phyloP scores from a whole-genome alignment of 768 basidiomycete species.

The Tulasnella sp. region DNA sequence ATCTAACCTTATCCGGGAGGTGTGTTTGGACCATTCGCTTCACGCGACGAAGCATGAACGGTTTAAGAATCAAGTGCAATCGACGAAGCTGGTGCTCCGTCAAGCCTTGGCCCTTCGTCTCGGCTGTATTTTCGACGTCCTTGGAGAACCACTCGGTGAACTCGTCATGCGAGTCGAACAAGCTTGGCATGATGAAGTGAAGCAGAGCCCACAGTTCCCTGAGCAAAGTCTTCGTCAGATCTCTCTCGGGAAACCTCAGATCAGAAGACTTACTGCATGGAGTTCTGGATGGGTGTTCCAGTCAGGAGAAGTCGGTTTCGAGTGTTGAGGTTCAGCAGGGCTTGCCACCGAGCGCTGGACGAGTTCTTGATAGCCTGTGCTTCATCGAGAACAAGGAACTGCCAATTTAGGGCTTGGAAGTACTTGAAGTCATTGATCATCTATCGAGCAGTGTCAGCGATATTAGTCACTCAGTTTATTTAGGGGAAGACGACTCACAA shows the following conservation, averaged over 20 bases:
- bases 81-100: slow-evolving; percentile 94
- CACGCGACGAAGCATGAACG: slow-evolving; percentile 96
- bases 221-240: neutral
- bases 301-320: slow-evolving; percentile 92
- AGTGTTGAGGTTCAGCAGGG: slow-evolving; percentile 90
- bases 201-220: slow-evolving; percentile 95
- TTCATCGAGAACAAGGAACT: slow-evolving; percentile 99
- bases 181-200: slow-evolving; percentile 99
- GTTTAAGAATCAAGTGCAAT: slow-evolving; percentile 97
- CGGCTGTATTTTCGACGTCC: slow-evolving; percentile 93
- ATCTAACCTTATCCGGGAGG: slow-evolving; percentile 87
- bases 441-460: slow-evolving; percentile 41
- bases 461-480: neutral
- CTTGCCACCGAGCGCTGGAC: slow-evolving; percentile 94
- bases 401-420: slow-evolving; percentile 97
- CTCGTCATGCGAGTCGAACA: slow-evolving; percentile 98
- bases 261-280: slow-evolving; percentile 74
- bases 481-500: slow-evolving; percentile 50
- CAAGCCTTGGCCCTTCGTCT: slow-evolving; percentile 79
- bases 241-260: neutral
- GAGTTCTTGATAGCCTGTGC: slow-evolving; percentile 99
- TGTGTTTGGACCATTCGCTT: slow-evolving; percentile 99
- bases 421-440: slow-evolving; percentile 81
- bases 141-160: slow-evolving; percentile 99
- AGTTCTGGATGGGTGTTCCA: slow-evolving; percentile 98